Evolutionary conservation across 306 rosid genomes (phyloP), one percentile per base, ranked within the genome.

Genomic region (Cicer cuneatum): DNA sequence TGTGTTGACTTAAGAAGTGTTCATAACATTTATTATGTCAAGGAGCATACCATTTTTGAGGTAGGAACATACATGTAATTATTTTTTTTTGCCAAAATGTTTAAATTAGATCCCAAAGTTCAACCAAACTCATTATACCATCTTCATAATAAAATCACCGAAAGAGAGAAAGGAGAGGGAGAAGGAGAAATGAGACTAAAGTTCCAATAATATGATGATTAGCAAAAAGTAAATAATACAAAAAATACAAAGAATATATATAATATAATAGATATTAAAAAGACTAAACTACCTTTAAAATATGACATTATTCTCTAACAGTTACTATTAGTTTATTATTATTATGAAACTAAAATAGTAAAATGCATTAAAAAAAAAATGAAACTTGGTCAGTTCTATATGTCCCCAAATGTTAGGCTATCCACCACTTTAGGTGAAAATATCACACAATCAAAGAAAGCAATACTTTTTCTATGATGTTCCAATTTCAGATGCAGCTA

Each of bases 371-470:
- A 51, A 5, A 38, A 13, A 61, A 45, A 21, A 19, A 68, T n/a
- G 2, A 72, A 42, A 16, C 56, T 41, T 71, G 42, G 24, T 56
- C 46, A 5, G 7, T 72, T 41, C 9, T 57, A 19, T 73, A 46
- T 16, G 51, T 61, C 59, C 70, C 35, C 12, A 56, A 73, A 67
- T 80, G 66, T 45, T n/a, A 43, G 81, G 81, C 62, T 61, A 69
- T 3, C 73, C 80, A 2, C 1, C 16, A 53, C 8, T 42, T 52
- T 75, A 41, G 77, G n/a, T 69, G 0, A 18, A 66, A 74, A 65
- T 15, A 48, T 48, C 62, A 19, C 49, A 61, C 40, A 40, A 51
- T 47, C 14, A 66, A 24, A 29, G 3, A 3, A 60, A 61, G 24
- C 21, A 54, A 18, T 71, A 43, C 2, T 15, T 57, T 45, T 47